These are phyloP conservation scores for Tulasnella sp. DNA, from an alignment of 768 basidiomycete genomes.

Conservation along the genomic window DNA sequence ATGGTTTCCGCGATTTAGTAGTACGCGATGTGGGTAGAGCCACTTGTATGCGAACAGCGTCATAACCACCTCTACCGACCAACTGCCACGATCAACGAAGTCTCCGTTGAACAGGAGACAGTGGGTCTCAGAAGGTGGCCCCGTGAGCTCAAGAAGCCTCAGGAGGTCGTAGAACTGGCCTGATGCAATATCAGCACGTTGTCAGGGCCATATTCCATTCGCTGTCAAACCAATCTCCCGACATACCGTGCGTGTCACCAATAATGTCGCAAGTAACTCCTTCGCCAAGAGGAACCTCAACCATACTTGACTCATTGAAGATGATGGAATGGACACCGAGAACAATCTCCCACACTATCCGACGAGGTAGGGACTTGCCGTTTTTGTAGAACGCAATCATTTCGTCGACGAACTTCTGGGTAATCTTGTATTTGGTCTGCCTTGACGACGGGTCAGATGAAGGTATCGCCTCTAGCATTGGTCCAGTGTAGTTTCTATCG, in stretches of 20 bases:
- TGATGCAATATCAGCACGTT: conserved; percentile 22
- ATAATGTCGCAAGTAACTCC: conserved; percentile 85
- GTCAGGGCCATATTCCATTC: not conserved
- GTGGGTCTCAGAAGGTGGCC: conserved; percentile 74
- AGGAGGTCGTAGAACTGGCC: conserved; percentile 94
- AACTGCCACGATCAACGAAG: conserved; percentile 94
- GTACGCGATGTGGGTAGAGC: conserved; percentile 84
- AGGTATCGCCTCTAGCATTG: conserved; percentile 39
- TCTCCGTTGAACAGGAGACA: conserved; percentile 87
- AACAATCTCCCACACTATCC: conserved; percentile 94
- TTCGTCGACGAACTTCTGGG: conserved; percentile 59
- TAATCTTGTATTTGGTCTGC: conserved; percentile 56
- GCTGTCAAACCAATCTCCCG: not conserved
- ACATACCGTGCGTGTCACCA: conserved; percentile 83
- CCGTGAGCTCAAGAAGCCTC: conserved; percentile 76
- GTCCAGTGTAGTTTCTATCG: conserved; percentile 64
- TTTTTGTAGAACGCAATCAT: conserved; percentile 93
- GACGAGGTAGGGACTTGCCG: conserved; percentile 80
- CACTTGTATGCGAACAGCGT: conserved; percentile 95
- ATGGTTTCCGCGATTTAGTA: conserved; percentile 93
- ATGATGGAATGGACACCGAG: conserved; percentile 73
- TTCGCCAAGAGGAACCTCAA: conserved; percentile 59
- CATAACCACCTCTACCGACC: conserved; percentile 88
- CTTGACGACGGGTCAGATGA: conserved; percentile 32
- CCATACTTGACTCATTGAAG: conserved; percentile 66